Percentiles rank a stretch among this genome's conserved stretches.
phyloP scores from a whole-genome alignment of 768 basidiomycete species.

The Suillus clintonianus region DNA sequence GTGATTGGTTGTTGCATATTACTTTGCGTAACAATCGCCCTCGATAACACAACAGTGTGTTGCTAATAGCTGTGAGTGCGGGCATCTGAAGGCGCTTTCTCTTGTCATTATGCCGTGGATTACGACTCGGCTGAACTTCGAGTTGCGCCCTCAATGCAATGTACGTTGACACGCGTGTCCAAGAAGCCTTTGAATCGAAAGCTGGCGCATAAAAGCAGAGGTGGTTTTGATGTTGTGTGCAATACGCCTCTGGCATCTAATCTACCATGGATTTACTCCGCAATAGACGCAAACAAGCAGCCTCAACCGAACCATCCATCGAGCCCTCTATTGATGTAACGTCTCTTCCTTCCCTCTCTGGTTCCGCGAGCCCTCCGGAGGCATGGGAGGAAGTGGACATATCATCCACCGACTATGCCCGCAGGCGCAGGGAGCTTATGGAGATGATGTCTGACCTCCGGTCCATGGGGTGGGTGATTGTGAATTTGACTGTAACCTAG shows the following conservation, averaged over 20 bases:
- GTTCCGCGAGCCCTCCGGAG: not conserved
- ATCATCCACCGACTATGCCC: conserved; percentile 40
- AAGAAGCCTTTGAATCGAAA: not conserved
- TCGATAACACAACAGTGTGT: not conserved
- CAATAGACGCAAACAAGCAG: not conserved
- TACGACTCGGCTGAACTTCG: not conserved
- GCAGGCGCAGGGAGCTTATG: conserved; percentile 41
- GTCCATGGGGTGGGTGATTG: conserved; percentile 31
- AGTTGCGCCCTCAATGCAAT: not conserved
- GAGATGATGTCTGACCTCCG: conserved; percentile 38
- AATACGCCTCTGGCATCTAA: not conserved
- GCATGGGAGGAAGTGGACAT: conserved; percentile 17
- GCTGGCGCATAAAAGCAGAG: not conserved
- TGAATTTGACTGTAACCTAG: not conserved
- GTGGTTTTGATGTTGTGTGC: not conserved
- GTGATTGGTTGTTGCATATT: not conserved
- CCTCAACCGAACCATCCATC: not conserved
- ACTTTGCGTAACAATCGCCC: not conserved
- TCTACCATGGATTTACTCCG: not conserved
- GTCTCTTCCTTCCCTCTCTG: not conserved
- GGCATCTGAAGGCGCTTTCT: not conserved
- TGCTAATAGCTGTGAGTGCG: not conserved
- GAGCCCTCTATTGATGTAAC: not conserved
- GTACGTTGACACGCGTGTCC: not conserved
- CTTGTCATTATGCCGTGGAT: not conserved